These are phyloP conservation scores for Acanthamoeba healyi DNA, from an alignment of 208 protist genomes.

Conservation along the genomic window DNA sequence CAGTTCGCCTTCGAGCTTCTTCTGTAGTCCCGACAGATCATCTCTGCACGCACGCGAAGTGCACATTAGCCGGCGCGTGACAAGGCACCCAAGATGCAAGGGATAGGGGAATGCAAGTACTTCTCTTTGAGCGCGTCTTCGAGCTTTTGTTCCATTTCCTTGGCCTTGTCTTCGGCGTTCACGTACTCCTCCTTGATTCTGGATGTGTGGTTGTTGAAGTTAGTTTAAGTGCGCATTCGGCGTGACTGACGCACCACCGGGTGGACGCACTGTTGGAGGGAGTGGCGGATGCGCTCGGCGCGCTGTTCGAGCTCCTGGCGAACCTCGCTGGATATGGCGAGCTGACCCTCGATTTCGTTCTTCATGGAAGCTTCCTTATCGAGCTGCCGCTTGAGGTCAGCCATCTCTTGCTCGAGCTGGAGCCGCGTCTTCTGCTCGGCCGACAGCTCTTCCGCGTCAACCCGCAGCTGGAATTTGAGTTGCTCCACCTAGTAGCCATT, in stretches of 20 bases:
- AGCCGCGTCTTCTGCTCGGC: constrained; percentile 12
- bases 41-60: background rate
- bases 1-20: constrained; percentile 71
- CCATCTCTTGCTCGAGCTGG: constrained; percentile 64
- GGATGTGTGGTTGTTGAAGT: too few relatives aligned
- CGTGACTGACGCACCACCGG: background rate
- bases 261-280: constrained; percentile 16
- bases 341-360: constrained; percentile 20
- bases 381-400: constrained; percentile 28
- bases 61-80: background rate
- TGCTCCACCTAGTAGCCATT: background rate
- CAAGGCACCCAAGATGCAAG: background rate
- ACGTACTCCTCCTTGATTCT: constrained; percentile 34
- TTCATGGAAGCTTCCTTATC: constrained; percentile 27
- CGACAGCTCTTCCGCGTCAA: constrained; percentile 58
- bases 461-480: constrained; percentile 32
- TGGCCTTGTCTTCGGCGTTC: constrained; percentile 42
- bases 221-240: background rate
- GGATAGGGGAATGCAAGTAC: background rate
- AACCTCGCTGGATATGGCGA: constrained; percentile 8
- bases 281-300: constrained; percentile 26
- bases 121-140: constrained; percentile 57
- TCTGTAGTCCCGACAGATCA: constrained; percentile 40
- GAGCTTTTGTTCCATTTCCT: constrained; percentile 53
- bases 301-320: constrained; percentile 52